Conservation (phyloP, 495 filamentous ascomycete species). For the Aspergillus nidulans region DNA sequence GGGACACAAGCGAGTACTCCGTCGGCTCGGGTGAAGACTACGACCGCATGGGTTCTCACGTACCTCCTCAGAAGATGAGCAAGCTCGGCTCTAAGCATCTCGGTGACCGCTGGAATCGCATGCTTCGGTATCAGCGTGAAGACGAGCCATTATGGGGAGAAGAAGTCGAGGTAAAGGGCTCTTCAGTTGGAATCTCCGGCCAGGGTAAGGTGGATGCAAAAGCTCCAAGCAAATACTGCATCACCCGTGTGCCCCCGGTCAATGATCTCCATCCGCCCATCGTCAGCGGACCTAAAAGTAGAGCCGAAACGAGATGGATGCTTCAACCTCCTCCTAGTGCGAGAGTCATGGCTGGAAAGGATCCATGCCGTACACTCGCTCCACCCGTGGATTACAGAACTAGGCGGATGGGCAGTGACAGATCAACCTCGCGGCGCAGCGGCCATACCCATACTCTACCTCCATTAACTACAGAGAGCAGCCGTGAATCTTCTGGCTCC, state of each 20-base stretch:
- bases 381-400: conserved; percentile 17
- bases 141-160: conserved; percentile 80
- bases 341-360: conserved; percentile 82
- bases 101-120: conserved; percentile 63
- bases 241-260: conserved; percentile 69
- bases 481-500: background rate
- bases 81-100: conserved; percentile 30
- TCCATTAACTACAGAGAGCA: conserved; percentile 7
- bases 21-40: conserved; percentile 21
- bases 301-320: conserved; percentile 79
- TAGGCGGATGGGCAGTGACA: conserved; percentile 13
- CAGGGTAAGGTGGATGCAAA: conserved; percentile 36
- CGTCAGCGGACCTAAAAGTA: conserved; percentile 66
- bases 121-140: conserved; percentile 69
- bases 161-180: conserved; percentile 39
- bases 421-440: background rate
- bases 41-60: conserved; percentile 15
- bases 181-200: conserved; percentile 50
- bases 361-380: conserved; percentile 40
- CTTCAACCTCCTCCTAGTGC: conserved; percentile 80
- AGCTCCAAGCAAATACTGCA: conserved; percentile 54
- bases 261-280: conserved; percentile 86
- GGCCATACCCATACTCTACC: conserved; percentile 5
- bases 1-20: conserved; percentile 34
- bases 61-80: conserved; percentile 26